Conservation (phyloP, 1,284 basidiomycete genomes). For the Naganishia albida region DNA sequence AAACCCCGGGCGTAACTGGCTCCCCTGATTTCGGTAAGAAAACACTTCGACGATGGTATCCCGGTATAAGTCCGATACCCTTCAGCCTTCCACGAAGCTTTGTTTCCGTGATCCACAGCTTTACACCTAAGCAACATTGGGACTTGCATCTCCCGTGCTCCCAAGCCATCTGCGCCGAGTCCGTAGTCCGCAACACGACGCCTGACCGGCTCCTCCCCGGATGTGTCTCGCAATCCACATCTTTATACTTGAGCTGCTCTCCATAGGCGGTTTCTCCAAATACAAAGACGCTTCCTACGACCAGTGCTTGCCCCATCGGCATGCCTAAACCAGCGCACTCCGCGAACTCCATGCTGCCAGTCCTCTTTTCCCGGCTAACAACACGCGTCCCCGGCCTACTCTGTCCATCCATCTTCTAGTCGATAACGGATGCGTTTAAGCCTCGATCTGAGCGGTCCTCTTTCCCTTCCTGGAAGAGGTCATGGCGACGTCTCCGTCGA, state of each 20-base stretch:
- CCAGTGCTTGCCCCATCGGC: constrained; percentile 7
- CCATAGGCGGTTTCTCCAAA: constrained; percentile 15
- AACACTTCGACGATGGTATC: too few species aligned
- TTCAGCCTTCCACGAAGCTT: too few species aligned
- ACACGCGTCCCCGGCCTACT: constrained; percentile 10
- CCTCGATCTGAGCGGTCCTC: constrained; percentile 55
- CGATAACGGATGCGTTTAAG: constrained; percentile 40
- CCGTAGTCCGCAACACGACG: too few species aligned
- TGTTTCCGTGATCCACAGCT: too few species aligned
- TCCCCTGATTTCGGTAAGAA: too few species aligned
- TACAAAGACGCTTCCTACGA: constrained; percentile 24
- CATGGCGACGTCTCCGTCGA: constrained; percentile 59
- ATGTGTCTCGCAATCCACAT: constrained; percentile 22
- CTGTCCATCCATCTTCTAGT: constrained; percentile 6
- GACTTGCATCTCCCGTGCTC: too few species aligned
- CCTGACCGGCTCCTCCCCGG: too few species aligned
- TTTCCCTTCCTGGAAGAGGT: constrained; percentile 50
- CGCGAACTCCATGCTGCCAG: constrained; percentile 6
- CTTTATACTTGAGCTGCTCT: constrained; percentile 24
- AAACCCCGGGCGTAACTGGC: too few species aligned
- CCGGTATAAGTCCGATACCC: too few species aligned
- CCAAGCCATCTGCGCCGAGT: too few species aligned
- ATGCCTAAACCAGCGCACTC: constrained; percentile 22
- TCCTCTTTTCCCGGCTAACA: constrained; percentile 17
- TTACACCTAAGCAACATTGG: too few species aligned